Percentiles rank a stretch among this genome's conserved stretches.
Conservation (phyloP, 2,329 filamentous ascomycete species). For the Penicillium sp. region DNA sequence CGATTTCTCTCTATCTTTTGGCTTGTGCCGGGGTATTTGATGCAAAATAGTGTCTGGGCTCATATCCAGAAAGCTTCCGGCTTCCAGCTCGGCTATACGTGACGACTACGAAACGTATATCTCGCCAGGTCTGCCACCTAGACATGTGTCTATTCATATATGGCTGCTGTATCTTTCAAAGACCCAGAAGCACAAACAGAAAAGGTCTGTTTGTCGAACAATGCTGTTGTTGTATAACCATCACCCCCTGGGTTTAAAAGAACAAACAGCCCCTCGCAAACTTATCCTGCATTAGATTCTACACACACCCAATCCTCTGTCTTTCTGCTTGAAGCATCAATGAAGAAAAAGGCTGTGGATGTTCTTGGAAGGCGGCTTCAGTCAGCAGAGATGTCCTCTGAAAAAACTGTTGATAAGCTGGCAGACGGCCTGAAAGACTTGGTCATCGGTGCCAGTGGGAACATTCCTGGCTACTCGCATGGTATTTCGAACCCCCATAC, state of each 20-base stretch:
- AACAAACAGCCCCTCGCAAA: background rate
- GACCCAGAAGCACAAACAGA: background rate
- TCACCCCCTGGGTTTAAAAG: background rate
- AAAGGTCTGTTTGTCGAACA: background rate
- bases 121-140: too few species aligned
- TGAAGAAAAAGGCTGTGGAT: background rate
- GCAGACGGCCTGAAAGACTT: constrained; percentile 9
- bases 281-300: background rate
- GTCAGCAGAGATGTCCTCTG: background rate
- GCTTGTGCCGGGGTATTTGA: too few species aligned
- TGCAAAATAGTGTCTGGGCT: too few species aligned
- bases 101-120: too few species aligned
- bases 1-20: too few species aligned
- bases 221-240: background rate
- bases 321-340: background rate
- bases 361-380: background rate
- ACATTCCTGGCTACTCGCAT: constrained; percentile 55
- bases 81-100: too few species aligned
- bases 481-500: constrained; percentile 14
- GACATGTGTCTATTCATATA: background rate
- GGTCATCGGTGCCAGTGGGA: constrained; percentile 58
- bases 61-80: too few species aligned
- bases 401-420: background rate
- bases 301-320: background rate
- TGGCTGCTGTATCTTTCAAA: background rate